Conservation (phyloP, 495 filamentous ascomycete genomes). For the Diplogelasinospora grovesii region DNA sequence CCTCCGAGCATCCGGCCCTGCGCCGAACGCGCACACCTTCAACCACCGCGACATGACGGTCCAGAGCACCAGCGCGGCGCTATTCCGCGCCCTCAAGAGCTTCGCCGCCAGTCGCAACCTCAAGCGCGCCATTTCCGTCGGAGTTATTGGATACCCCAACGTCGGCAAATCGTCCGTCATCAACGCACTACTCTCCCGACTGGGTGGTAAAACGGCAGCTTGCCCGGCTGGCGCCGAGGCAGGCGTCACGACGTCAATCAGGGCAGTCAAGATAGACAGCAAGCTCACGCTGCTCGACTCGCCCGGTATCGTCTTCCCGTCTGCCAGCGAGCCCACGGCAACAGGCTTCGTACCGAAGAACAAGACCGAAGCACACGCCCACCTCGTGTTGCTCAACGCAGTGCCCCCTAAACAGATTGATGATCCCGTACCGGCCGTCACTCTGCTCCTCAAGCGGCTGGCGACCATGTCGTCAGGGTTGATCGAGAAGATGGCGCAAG, state of each 20-base stretch:
- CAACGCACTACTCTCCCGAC: slow-evolving; percentile 79
- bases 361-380: slow-evolving; percentile 70
- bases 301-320: slow-evolving; percentile 90
- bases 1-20: slow-evolving; percentile 75
- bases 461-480: slow-evolving; percentile 64
- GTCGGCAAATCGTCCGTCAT: slow-evolving; percentile 97
- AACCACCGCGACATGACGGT: slow-evolving; percentile 86
- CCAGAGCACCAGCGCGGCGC: slow-evolving; percentile 74
- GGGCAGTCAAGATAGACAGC: slow-evolving; percentile 89
- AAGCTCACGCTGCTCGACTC: slow-evolving; percentile 93
- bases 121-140: slow-evolving; percentile 84
- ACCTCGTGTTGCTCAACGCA: slow-evolving; percentile 82
- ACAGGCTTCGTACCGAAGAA: slow-evolving; percentile 39
- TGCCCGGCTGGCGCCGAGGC: slow-evolving; percentile 91
- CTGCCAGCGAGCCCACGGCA: slow-evolving; percentile 26
- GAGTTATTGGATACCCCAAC: slow-evolving; percentile 94
- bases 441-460: slow-evolving; percentile 70
- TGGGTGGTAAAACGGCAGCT: slow-evolving; percentile 60
- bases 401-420: slow-evolving; percentile 89
- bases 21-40: slow-evolving; percentile 82
- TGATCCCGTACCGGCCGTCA: slow-evolving; percentile 81
- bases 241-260: slow-evolving; percentile 82
- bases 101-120: slow-evolving; percentile 78
- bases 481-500: slow-evolving; percentile 64
- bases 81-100: slow-evolving; percentile 88